A percentile compares a stretch with the other conserved stretches of the same genome.
These are phyloP conservation scores for Myrmaecium sp. DNA, from an alignment of 2,329 filamentous ascomycete genomes.

Conservation along the genomic window DNA sequence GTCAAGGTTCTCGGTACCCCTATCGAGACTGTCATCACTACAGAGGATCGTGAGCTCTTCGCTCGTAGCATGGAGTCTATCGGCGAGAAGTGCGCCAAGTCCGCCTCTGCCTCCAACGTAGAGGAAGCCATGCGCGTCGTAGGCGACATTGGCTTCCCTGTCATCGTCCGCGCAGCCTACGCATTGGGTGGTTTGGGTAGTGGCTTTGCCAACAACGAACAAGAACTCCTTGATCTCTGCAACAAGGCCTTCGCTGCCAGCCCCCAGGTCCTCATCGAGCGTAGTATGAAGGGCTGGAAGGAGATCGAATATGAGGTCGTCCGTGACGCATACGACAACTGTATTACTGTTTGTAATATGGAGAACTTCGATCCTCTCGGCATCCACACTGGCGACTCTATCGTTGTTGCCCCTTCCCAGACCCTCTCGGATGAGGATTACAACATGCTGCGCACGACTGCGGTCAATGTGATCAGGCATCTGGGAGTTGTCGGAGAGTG, in stretches of 20 bases:
- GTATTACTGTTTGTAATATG: slow-evolving; percentile 99
- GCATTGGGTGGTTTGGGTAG: slow-evolving; percentile 88
- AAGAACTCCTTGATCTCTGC: slow-evolving; percentile 72
- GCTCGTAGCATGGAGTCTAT: slow-evolving; percentile 98
- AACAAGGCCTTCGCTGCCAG: slow-evolving; percentile 89
- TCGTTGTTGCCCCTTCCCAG: slow-evolving; percentile 93
- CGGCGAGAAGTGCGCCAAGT: slow-evolving; percentile 94
- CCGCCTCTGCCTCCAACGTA: slow-evolving; percentile 73
- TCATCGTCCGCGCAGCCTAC: slow-evolving; percentile 93
- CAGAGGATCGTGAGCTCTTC: slow-evolving; percentile 93
- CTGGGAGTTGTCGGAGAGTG: slow-evolving; percentile 96
- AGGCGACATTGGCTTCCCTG: slow-evolving; percentile 83
- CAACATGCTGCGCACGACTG: slow-evolving; percentile 95
- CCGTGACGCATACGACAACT: slow-evolving; percentile 88
- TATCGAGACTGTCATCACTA: slow-evolving; percentile 96
- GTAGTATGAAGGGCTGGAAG: slow-evolving; percentile 99
- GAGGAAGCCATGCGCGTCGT: slow-evolving; percentile 82
- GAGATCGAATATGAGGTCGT: slow-evolving; percentile 99
- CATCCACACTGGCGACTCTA: slow-evolving; percentile 95
- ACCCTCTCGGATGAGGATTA: slow-evolving; percentile 96
- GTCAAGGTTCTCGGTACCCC: slow-evolving; percentile 92
- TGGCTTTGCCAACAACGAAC: slow-evolving; percentile 82
- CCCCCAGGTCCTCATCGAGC: slow-evolving; percentile 90
- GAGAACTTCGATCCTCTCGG: slow-evolving; percentile 98
- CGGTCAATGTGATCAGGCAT: slow-evolving; percentile 92